Percentiles rank a stretch among this genome's conserved stretches.
phyloP scores from a whole-genome alignment of 345 rosid species.

The Eucalyptus guilfoylei region DNA sequence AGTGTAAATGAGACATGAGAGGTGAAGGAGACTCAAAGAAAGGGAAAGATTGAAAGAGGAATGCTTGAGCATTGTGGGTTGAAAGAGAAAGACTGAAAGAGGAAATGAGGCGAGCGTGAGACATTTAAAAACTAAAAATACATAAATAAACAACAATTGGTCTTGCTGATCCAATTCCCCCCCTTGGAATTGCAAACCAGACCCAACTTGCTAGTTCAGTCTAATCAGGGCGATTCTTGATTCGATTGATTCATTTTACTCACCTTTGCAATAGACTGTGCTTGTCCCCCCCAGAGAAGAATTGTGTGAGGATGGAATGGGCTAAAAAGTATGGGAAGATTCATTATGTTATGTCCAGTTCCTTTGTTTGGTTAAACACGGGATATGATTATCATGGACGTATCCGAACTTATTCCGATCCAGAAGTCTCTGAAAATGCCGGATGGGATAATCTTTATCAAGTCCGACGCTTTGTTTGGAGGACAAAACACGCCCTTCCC shows the following conservation, averaged over 20 bases:
- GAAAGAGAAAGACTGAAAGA: no score
- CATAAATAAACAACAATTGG: no score
- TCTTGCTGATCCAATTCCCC: no score
- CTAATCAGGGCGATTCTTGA: accelerated
- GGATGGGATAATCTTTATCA: background rate
- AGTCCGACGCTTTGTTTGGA: background rate
- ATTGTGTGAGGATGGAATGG: background rate
- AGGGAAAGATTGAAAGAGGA: no score
- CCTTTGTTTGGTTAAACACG: background rate
- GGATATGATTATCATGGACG: background rate
- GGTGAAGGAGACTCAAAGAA: no score
- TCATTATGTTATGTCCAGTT: background rate
- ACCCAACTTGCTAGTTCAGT: accelerated
- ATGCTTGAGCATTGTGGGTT: no score
- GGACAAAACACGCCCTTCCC: background rate
- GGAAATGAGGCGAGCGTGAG: accelerated
- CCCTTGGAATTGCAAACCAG: accelerated
- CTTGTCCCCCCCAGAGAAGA: background rate
- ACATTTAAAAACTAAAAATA: no score
- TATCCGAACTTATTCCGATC: background rate
- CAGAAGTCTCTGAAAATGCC: background rate
- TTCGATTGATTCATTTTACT: no score
- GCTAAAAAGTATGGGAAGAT: background rate
- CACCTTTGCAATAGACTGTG: background rate
- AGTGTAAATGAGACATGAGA: no score